Evolutionary conservation across 768 basidiomycete species (phyloP).

Genomic region (Kwoniella shandongensis): DNA sequence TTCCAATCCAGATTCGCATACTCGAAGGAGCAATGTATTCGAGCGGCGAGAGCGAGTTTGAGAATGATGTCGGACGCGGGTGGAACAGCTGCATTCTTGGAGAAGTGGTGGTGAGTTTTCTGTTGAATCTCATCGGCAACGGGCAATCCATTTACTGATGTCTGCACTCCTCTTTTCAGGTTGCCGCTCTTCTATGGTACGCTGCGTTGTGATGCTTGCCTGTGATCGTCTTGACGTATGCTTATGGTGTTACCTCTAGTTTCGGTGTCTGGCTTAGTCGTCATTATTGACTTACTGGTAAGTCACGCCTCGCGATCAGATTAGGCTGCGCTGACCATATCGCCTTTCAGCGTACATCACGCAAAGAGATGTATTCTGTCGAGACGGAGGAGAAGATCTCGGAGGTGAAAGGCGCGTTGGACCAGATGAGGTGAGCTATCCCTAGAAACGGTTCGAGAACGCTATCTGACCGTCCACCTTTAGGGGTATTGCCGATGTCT

Average conservation of each 20-base stretch:
- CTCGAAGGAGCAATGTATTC: conserved; percentile 53
- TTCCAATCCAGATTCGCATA: conserved; percentile 48
- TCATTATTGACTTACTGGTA: conserved; percentile 52
- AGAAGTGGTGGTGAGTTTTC: conserved; percentile 51
- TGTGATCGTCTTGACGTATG: not conserved
- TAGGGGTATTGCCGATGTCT: conserved; percentile 47
- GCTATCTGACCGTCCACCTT: too few species aligned
- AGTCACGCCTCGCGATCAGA: conserved; percentile 7
- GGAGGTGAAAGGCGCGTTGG: conserved; percentile 49
- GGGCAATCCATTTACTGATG: conserved; percentile 1
- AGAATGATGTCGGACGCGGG: conserved; percentile 50
- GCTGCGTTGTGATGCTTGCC: not conserved
- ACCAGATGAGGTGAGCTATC: conserved; percentile 48
- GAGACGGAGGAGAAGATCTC: conserved; percentile 45
- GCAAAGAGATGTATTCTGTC: conserved; percentile 37
- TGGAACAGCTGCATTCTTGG: conserved; percentile 50
- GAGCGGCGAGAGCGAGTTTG: conserved; percentile 52
- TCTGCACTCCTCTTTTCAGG: conserved; percentile 14
- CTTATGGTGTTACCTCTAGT: conserved; percentile 28
- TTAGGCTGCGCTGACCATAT: not conserved
- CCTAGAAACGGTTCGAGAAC: too few species aligned
- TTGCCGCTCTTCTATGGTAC: conserved; percentile 51
- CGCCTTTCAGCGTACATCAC: conserved; percentile 23
- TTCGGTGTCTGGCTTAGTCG: conserved; percentile 49
- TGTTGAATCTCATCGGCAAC: not conserved